Evolutionary conservation across 2,329 filamentous ascomycete species (phyloP), one percentile per base, ranked within the genome.

Genomic region (Lecanicillium sp.): DNA sequence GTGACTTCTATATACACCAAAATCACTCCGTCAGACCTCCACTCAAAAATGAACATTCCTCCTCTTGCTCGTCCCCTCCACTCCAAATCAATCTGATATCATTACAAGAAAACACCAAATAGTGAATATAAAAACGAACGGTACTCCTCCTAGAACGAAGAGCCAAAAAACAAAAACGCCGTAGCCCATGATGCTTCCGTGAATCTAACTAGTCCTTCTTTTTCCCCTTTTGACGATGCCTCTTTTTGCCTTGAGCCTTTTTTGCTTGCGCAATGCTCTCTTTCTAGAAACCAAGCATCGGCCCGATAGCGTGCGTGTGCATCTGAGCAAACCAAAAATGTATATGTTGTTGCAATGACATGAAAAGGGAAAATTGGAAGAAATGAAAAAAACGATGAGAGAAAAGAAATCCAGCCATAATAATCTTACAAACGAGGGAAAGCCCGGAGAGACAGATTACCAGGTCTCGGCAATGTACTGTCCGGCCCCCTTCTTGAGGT

Each of bases 401-500:
- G n/a, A 3, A 17, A 42, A 39, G 21, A 11, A 2, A 19, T 30
- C 9, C n/a, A 23, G 26, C 19, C 17, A 23, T 19, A 19, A 27
- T 42, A 48, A 11, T 42, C 21, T 27, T 48, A 48, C 37, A 48
- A 29, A 36, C 12, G n/a, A 17, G 27, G 8, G 6, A 7, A 9
- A 6, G 17, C 9, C 9, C 20, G 19, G 17, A 14, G 15, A 26
- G 7, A 38, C 51, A n/a, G n/a, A n/a, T 59, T 60, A 84, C 81
- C 81, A 84, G 5, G 81, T 84, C 70, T 84, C 90, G 51, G 91
- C 89, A 75, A 96, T 95, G 65, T 96, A 98, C 70, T 96, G 90
- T 4, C 90, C 90, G 21, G 83, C 89, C 56, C 90, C 85, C 73
- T 86, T 91, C 81, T 97, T 97, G 58, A 87, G 76, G 38, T 83